Base-by-base conservation (phyloP, 345 rosid species). In the Fremontodendron californicum region DNA sequence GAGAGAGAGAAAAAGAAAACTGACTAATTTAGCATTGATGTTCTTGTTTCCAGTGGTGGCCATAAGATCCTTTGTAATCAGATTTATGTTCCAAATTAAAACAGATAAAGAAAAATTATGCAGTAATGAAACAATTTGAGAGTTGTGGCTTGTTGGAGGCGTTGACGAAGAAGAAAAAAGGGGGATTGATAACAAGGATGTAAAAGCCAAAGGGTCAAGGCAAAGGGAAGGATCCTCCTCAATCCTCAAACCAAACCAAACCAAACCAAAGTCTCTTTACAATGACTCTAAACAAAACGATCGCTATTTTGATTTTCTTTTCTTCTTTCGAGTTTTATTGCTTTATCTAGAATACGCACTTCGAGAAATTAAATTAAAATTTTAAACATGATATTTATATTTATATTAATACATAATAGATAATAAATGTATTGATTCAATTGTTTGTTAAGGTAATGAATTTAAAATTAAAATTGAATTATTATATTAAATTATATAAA, bases 21-120 rank as follows among this genome's bases (percentile, higher is more conserved):
- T 64, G 7, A 93, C 99, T 93, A 93, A 82, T 90, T 96, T 96
- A 61, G 99, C 98, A 79, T 93, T 96, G 82, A 93, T 92, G 87
- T 85, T 93, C 90, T 93, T 93, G 94, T 91, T 96, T 54, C 90
- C 96, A 29, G 97, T 76, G 78, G 92, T 82, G 83, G 97, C 95
- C 99, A 96, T 93, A 85, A 71, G 60, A 71, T 49, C 19, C 23
- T 71, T 0, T 16, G 68, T 43, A 1, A 67, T 66, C 61, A 51
- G 58, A 77, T 58, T 61, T 12, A 42, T 52, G 66, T 55, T 25
- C 48, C 19, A 12, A 78, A 79, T 1, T n/a, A 27, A 58, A 58
- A 62, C 63, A 63, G 82, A 83, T 80, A 73, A 58, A 40, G 64
- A 23, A 61, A 63, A 51, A 70, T 40, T 6, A 42, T 2, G 19